A percentile compares a stretch with the other conserved stretches of the same genome.
Evolutionary conservation across 495 filamentous ascomycete genomes (phyloP).

Genomic region (Cercophora newfieldiana): DNA sequence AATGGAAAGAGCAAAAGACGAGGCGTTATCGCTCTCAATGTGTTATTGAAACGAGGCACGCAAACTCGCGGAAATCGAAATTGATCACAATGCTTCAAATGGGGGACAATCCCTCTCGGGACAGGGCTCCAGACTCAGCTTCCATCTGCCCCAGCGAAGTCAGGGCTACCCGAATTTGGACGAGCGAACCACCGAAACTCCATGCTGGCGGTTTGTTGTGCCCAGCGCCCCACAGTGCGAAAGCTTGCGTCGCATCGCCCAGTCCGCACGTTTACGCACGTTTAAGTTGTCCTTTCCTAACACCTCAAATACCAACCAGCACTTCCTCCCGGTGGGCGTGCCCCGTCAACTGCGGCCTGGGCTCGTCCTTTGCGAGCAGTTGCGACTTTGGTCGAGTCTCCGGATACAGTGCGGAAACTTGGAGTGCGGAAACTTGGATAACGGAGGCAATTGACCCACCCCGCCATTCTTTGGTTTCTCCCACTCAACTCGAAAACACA

Average conservation of each 20-base stretch:
- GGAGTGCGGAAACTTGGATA: too few species aligned
- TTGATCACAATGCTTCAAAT: not conserved
- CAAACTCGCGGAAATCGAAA: not conserved
- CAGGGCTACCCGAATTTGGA: not conserved
- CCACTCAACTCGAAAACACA: not conserved
- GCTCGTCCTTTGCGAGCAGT: not conserved
- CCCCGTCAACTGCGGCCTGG: not conserved
- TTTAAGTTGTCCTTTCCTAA: not conserved
- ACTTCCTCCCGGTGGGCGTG: not conserved
- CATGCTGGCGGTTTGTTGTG: constrained; percentile 7
- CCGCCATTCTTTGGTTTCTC: constrained; percentile 1
- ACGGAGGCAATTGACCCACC: not conserved
- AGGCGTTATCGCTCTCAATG: not conserved
- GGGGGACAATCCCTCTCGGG: not conserved
- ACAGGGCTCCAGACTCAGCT: too few species aligned
- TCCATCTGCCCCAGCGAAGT: not conserved
- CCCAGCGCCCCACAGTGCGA: constrained; percentile 13
- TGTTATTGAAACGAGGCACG: not conserved
- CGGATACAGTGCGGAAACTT: constrained; percentile 6
- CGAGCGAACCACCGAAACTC: not conserved
- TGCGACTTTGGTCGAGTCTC: not conserved
- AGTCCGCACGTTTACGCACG: not conserved
- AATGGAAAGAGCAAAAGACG: not conserved
- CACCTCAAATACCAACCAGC: not conserved
- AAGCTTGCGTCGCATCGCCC: not conserved